Percentiles rank a stretch among this genome's conserved stretches.
Conservation (phyloP, 2,329 filamentous ascomycete genomes). For the Calcarisporium arbuscula region DNA sequence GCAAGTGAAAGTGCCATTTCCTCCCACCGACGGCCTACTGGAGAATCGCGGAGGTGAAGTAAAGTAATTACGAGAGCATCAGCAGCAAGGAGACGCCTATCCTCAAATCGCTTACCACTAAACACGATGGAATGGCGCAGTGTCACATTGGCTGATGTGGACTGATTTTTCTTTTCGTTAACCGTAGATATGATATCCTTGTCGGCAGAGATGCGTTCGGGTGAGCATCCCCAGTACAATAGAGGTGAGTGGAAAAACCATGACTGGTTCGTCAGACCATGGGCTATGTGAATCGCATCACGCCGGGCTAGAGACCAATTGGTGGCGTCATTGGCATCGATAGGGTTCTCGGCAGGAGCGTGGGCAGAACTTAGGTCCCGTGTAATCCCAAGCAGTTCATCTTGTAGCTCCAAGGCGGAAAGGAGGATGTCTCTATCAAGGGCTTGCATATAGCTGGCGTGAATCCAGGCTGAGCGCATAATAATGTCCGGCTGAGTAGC, state of each 20-base stretch:
- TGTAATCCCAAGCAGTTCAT: conserved; percentile 59
- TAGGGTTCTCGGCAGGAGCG: conserved; percentile 14
- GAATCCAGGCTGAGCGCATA: conserved; percentile 77
- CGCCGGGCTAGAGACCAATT: conserved; percentile 40
- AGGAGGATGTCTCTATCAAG: conserved; percentile 59
- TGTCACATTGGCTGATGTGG: conserved; percentile 66
- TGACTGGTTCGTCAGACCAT: conserved; percentile 54
- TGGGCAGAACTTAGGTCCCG: conserved; percentile 44
- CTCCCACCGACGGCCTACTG: conserved; percentile 60
- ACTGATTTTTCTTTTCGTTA: conserved; percentile 55
- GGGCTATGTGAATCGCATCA: conserved; percentile 51
- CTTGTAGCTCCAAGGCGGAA: conserved; percentile 63
- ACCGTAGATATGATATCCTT: conserved; percentile 61
- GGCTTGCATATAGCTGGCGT: conserved; percentile 74
- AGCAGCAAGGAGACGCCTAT: conserved; percentile 60
- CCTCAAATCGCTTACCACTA: conserved; percentile 70
- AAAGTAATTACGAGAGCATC: conserved; percentile 75
- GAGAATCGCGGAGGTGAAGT: conserved; percentile 60
- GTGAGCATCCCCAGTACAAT: conserved; percentile 72
- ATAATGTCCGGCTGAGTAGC: conserved; percentile 60
- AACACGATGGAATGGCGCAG: conserved; percentile 74
- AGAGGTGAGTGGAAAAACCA: conserved; percentile 82
- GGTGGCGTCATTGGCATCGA: conserved; percentile 19
- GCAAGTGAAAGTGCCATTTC: conserved; percentile 49
- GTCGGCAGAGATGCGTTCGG: conserved; percentile 51